Evolutionary conservation across 2,329 filamentous ascomycete genomes (phyloP), one percentile per base, ranked within the genome.

Genomic region (Ceratocystis ficicola): DNA sequence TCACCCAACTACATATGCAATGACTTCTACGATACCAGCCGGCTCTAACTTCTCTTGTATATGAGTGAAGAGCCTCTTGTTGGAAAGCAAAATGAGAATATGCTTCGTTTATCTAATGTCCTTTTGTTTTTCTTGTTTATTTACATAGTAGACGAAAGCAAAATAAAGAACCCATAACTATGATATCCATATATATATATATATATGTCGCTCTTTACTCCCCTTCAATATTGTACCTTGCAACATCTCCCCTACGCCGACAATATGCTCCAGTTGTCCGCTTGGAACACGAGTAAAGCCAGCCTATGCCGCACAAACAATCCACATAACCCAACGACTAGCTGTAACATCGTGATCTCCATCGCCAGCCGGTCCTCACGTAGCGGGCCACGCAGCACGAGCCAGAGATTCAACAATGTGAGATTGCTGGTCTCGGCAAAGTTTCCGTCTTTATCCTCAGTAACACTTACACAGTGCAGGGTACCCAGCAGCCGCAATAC

Each of bases 321-420:
- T 22, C 92, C 94, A 52, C 90, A 77, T n/a, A 95, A 74, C 6
- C 94, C 94, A 69, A 88, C 83, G 3, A 81, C 75, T 17, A 84
- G 78, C 79, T 99, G 94, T 75, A 96, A 82, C n/a, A 77, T 77
- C 59, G 94, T 82, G 68, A 99, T 81, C 74, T 94, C 90, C 73
- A 85, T 78, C 30, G 90, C 89, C 65, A 99, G 80, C 59, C 84
- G 81, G 76, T 96, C 89, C 75, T 99, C 94, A 69, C 89, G 83
- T 80, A 95, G 83, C 2, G 94, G 92, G 0, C 94, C 94, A 74
- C 92, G 87, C 89, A 91, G 95, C 63, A 97, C 89, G 69, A 99
- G 79, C 93, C 93, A 99, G 66, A 99, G 81, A 74, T 99, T 99
- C 70, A 99, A 80, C 61, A 99, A 83, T 7, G 94, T 99, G 69